Percentiles rank a stretch among this genome's conserved stretches.
phyloP scores from a whole-genome alignment of 108 stramenopile genomes.

The Craspedostauros australis region DNA sequence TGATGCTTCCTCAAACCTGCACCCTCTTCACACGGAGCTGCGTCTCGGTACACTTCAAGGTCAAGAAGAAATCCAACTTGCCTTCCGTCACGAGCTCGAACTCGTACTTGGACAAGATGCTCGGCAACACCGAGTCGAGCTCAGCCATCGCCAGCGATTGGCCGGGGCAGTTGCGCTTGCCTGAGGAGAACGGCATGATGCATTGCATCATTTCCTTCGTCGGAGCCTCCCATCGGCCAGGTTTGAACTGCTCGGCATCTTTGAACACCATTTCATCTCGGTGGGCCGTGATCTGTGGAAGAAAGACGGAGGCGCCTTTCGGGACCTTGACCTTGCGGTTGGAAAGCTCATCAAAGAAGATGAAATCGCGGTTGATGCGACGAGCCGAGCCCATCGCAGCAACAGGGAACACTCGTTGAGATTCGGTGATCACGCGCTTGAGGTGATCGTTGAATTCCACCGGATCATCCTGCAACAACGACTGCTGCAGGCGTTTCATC shows the following conservation, averaged over 20 bases:
- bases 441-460: slow-evolving; percentile 8
- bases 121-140: slow-evolving; percentile 23
- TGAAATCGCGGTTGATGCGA: too few relatives aligned
- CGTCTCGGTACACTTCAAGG: slow-evolving; percentile 16
- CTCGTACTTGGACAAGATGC: slow-evolving; percentile 21
- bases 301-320: slow-evolving; percentile 20
- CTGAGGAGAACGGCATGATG: slow-evolving; percentile 35
- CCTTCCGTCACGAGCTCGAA: slow-evolving; percentile 21
- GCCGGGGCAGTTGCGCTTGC: slow-evolving; percentile 40
- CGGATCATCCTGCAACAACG: too few relatives aligned
- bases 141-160: slow-evolving; percentile 45
- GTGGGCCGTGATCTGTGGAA: slow-evolving; percentile 12
- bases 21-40: slow-evolving; percentile 6
- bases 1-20: too few relatives aligned
- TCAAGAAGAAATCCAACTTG: slow-evolving; percentile 15
- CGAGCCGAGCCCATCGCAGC: slow-evolving; percentile 31
- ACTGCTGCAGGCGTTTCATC: too few relatives aligned
- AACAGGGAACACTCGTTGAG: slow-evolving; percentile 32
- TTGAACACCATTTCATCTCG: slow-evolving; percentile 33
- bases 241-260: slow-evolving; percentile 33
- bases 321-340: slow-evolving; percentile 21
- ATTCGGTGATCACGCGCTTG: slow-evolving; percentile 32
- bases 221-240: slow-evolving; percentile 40
- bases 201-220: slow-evolving; percentile 21
- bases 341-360: slow-evolving; percentile 13